phyloP scores from a whole-genome alignment of 352 stramenopile species.

The Pythium dissotocum region DNA sequence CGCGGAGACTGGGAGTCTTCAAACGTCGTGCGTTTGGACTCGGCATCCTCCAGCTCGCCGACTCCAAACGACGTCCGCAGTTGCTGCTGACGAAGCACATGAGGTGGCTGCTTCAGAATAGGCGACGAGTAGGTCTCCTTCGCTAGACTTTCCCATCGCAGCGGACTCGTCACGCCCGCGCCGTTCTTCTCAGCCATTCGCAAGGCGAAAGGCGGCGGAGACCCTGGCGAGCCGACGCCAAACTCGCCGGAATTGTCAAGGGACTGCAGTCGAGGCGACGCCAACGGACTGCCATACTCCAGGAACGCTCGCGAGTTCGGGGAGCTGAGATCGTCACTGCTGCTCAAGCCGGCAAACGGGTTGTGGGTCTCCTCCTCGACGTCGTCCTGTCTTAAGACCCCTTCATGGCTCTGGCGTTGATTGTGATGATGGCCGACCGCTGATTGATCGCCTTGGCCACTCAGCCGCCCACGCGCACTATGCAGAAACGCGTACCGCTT shows the following conservation, averaged over 20 bases:
- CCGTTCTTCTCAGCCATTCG: conserved; percentile 9
- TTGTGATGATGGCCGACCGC: neutral
- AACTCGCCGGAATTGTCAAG: conserved; percentile 64
- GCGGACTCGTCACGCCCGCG: conserved; percentile 39
- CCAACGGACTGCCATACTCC: conserved; percentile 60
- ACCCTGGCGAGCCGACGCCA: conserved; percentile 45
- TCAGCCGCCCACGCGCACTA: conserved; percentile 40
- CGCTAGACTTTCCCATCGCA: conserved; percentile 65
- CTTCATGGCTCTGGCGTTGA: neutral
- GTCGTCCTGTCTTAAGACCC: conserved; percentile 27
- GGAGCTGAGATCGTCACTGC: conserved; percentile 45
- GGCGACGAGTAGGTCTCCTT: conserved; percentile 67
- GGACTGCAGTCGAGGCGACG: conserved; percentile 56
- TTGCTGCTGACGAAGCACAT: conserved; percentile 34
- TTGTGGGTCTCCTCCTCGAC: conserved; percentile 32
- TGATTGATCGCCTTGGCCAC: conserved; percentile 18
- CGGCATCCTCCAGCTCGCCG: conserved; percentile 38
- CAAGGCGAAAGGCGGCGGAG: conserved; percentile 73
- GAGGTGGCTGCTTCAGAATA: conserved; percentile 50
- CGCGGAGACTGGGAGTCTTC: conserved; percentile 44
- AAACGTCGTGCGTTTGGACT: conserved; percentile 29
- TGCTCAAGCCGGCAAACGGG: conserved; percentile 41
- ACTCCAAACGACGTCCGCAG: conserved; percentile 38
- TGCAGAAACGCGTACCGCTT: conserved; percentile 80
- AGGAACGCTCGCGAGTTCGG: conserved; percentile 36